phyloP scores from a whole-genome alignment of 441 rosid genomes.

The Metrosideros polymorpha region DNA sequence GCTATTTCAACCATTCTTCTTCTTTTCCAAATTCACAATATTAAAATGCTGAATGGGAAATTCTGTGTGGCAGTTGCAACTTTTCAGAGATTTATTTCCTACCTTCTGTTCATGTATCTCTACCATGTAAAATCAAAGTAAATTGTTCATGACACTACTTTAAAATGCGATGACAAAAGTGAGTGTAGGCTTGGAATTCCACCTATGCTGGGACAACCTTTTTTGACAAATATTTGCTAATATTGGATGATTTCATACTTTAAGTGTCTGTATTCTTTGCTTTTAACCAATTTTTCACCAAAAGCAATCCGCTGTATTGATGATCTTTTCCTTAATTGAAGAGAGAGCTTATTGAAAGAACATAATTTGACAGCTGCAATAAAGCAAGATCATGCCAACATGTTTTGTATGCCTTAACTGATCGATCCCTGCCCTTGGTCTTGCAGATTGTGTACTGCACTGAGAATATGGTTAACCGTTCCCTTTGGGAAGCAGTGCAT shows the following conservation, averaged over 20 bases:
- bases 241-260: background rate
- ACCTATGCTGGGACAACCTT: background rate
- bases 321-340: background rate
- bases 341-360: background rate
- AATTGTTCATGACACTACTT: background rate
- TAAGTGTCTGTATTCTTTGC: background rate
- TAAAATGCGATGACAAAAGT: background rate
- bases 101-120: background rate
- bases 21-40: too few relatives aligned
- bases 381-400: background rate
- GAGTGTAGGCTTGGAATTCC: background rate
- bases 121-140: background rate
- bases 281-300: background rate
- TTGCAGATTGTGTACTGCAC: constrained; percentile 61
- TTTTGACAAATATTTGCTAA: background rate
- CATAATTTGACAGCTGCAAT: background rate
- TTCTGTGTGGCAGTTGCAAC: background rate
- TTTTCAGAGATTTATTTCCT: background rate
- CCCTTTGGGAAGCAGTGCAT: constrained; percentile 73
- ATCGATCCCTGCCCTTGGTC: background rate
- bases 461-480: constrained; percentile 55
- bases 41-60: too few relatives aligned
- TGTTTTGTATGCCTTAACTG: background rate
- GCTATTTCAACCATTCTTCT: too few relatives aligned
- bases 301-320: background rate